Evolutionary conservation across 2,329 filamentous ascomycete genomes (phyloP), one percentile per base, ranked within the genome.

Genomic region (Hysterium pulicare): DNA sequence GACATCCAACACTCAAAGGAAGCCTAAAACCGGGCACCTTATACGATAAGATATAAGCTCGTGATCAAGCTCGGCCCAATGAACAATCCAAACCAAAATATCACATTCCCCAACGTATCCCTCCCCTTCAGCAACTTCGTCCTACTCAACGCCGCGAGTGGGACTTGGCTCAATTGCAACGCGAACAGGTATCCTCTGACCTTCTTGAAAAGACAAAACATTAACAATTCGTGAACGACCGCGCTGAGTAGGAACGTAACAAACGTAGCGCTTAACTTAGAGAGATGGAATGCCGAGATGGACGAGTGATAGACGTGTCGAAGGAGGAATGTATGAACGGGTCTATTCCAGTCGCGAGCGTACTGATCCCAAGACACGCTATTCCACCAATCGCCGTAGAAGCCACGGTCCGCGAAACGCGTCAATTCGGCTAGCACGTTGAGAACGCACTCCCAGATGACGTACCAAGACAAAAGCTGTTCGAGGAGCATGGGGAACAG

Each of bases 191-290:
- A 90, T 0, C 86, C 86, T 30, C 86, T 72, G 8, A 90, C 73
- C 65, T 88, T 89, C 64, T 84, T 84, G 64, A 90, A 90, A 24
- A 90, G 73, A 51, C 86, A 86, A 72, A 83, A 85, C 86, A 90
- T 90, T 56, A 89, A 77, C 34, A 90, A 69, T 63, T 90, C 86
- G 56, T 90, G 85, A 16, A 87, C 75, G 48, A 83, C 76, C 0
- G 85, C 84, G 6, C 79, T 84, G 15, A 90, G 69, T 50, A 88
- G 74, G 58, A 90, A 90, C 0, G 86, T 90, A 33, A 87, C 81
- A 40, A 89, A 77, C 0, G 86, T 89, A 2, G 87, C 87, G 4
- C 81, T 80, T 50, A 81, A 76, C 58, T 83, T 84, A 53, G 81
- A 81, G 39, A 90, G 74, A 46, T 82, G 81, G 63, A 89, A 78